Evolutionary conservation across 140 eudicot genomes (phyloP), one percentile per base, ranked within the genome.

Genomic region (Senecio squalidus): DNA sequence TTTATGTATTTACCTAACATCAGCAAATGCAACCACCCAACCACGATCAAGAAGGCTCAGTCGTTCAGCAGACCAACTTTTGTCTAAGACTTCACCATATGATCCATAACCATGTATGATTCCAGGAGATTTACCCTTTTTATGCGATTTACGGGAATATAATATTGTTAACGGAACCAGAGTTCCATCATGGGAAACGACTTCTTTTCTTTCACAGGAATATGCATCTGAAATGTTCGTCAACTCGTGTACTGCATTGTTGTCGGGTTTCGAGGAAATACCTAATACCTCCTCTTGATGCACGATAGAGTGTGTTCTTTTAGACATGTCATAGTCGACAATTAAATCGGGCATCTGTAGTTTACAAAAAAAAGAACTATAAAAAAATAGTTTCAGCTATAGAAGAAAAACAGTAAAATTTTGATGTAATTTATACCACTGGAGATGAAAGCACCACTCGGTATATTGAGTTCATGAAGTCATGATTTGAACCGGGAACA

Each of bases 1-100:
- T n/a, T 16, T 1, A 39, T 15, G 9, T 36, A 41, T 9, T 9
- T 77, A 92, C 98, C 98, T 92, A 64, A 87, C 98, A 77, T 92
- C 98, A 47, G 98, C 95, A 84, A 86, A 92, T 60, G 92, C 95
- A 61, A 92, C 63, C 47, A 84, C 74, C 98, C 98, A 92, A 41
- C 98, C 96, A 28, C 95, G 95, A 65, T 84, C 89, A 55, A 92
- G 96, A 48, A 92, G 79, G 76, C 98, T 87, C 47, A 92, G 53
- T 39, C 84, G 95, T 20, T 92, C 96, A 24, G 83, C 34, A 62
- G 79, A 78, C 95, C 96, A 92, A 76, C 84, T 81, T 70, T 87
- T 87, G 67, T 87, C 96, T 63, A 92, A 67, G 48, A 25, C 79
- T 65, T 87, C 89, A 13, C 95, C 96, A 51, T 92, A 92, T 23